Conservation (phyloP, 257 asterid genomes). For the Capsicum rhomboideum region DNA sequence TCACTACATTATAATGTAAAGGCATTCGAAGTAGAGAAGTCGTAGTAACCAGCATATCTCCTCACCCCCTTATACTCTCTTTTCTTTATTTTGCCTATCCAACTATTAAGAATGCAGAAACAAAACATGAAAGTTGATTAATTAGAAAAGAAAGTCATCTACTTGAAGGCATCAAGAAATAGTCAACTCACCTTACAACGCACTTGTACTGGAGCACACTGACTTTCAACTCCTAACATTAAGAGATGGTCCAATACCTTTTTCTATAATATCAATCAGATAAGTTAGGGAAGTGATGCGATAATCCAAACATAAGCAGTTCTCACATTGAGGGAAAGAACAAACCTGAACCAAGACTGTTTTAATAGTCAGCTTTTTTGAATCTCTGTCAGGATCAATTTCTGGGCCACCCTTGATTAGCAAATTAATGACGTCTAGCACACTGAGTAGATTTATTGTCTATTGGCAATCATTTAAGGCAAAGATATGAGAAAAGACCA, state of each 20-base stretch:
- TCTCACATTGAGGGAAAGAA: conserved; percentile 8
- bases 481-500: conserved; percentile 24
- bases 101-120: no score
- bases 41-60: neutral
- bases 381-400: conserved; percentile 56
- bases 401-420: conserved; percentile 61
- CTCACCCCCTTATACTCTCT: no score
- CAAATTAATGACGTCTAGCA: conserved; percentile 70
- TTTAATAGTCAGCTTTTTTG: conserved; percentile 55
- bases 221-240: conserved; percentile 93
- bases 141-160: neutral
- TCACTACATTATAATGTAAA: neutral
- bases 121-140: neutral
- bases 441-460: conserved; percentile 54
- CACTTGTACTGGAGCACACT: conserved; percentile 86
- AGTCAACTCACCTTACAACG: conserved; percentile 67
- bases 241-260: conserved; percentile 10
- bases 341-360: conserved; percentile 83
- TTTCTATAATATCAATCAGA: no score
- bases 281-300: neutral
- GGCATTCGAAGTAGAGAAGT: neutral
- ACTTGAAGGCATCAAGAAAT: conserved; percentile 1
- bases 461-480: conserved; percentile 50
- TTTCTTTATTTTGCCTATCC: no score
- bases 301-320: neutral